Evolutionary conservation across 2,329 filamentous ascomycete genomes (phyloP), one percentile per base, ranked within the genome.

Genomic region (Arthrobotrys sphaeroides): DNA sequence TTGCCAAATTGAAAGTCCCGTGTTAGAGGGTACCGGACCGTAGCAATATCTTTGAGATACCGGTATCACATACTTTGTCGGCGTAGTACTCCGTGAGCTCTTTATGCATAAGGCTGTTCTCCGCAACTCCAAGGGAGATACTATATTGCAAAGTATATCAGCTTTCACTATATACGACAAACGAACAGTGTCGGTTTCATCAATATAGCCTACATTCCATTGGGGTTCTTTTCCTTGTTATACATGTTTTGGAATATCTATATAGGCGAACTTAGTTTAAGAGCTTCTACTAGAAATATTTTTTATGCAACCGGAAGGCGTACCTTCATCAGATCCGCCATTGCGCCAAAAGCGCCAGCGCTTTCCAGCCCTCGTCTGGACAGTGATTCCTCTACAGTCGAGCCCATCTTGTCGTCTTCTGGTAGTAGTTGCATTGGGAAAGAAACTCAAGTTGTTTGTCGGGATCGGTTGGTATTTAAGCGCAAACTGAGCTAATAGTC

Each of bases 71-170:
- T 72, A 78, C 77, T 12, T 70, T 78, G 38, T 78, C 61, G 36
- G 66, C 68, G 10, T 77, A 51, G 49, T 66, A 78, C 18, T 77
- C 69, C 20, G 49, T 31, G 22, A 78, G 53, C 24, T 78, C 77
- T 6, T 45, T n/a, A 24, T 76, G 70, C 72, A 77, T 77, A n/a
- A 77, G 70, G 51, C 42, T 72, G 40, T 79, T 79, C 55, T 79
- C 77, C 20, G 78, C 78, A 12, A 79, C 66, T 16, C 78, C 78
- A 12, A 79, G 65, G 20, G 60, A 77, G 22, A 79, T 66, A 3
- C 76, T 77, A 42, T 60, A 9, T 6, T 2, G 2, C 33, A 20
- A 69, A n/a, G 36, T 24, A 24, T 16, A 36, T 61, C 43, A 45
- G 49, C 20, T 28, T 24, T n/a, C 6, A n/a, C 5, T 16, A n/a